Evolutionary conservation across 495 filamentous ascomycete genomes (phyloP), one percentile per base, ranked within the genome.

Genomic region (Thozetella sp.): DNA sequence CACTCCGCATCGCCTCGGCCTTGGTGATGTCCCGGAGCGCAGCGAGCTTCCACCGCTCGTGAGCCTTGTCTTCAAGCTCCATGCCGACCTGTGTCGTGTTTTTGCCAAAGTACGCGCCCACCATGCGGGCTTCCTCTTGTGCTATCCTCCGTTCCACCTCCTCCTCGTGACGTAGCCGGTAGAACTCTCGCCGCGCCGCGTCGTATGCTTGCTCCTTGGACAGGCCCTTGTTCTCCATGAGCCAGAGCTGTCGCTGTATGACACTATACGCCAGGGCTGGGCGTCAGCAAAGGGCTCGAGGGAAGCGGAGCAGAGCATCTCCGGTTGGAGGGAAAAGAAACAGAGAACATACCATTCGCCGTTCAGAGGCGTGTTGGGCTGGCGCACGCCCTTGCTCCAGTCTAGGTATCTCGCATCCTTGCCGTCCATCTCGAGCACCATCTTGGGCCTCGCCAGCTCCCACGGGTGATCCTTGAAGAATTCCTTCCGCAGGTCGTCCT

Each of bases 391-490:
- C 66, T 77, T 87, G 62, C 88, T 89, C 90, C 95, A 99, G 73
- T 98, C 83, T 57, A 85, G 86, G 51, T 76, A 78, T 63, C 86
- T 80, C 37, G 78, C 82, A 71, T 99, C 95, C 69, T 86, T 90
- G 24, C 95, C 95, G 67, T 93, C 88, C 66, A 86, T 82, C 76
- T 99, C 95, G 13, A 97, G 76, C 24, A 99, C 73, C 61, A 97
- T 81, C 63, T 88, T 82, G 54, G 95, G 95, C 62, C 95, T 83
- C 25, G 96, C 95, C 67, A 99, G 80, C 72, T 99, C 95, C 95
- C 95, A 99, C 3, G 95, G 95, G 75, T 99, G 95, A 72, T 99
- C 93, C 60, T 80, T 81, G 78, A 89, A 98, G 78, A 98, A 99
- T 25, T 89, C 77, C 57, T 67, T 78, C 53, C 95, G 88, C 64